Conservation (phyloP, 2,329 filamentous ascomycete genomes). For the Alternaria gansuensis region DNA sequence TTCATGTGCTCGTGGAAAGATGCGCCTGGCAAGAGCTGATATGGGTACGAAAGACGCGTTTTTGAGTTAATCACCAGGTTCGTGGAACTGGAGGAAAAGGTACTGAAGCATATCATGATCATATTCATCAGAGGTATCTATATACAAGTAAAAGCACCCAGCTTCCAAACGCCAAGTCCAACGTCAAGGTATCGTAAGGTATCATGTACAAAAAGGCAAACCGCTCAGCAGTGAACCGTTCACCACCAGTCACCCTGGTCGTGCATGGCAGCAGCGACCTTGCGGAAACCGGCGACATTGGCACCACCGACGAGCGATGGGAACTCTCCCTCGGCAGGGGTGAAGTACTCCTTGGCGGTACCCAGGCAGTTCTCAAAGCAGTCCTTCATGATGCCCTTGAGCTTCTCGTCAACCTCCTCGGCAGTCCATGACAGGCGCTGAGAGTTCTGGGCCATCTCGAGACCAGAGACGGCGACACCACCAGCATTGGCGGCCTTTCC, state of each 20-base stretch:
- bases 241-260: conserved; percentile 94
- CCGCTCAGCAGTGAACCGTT: conserved; percentile 25
- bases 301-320: conserved; percentile 90
- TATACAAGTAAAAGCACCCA: conserved; percentile 25
- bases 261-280: conserved; percentile 93
- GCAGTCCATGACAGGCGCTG: conserved; percentile 82
- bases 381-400: conserved; percentile 93
- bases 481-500: conserved; percentile 97
- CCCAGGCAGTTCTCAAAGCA: conserved; percentile 89
- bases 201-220: conserved; percentile 36
- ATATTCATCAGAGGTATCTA: conserved; percentile 35
- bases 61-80: neutral
- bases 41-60: neutral
- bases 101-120: conserved; percentile 8
- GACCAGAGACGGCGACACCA: conserved; percentile 94
- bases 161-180: conserved; percentile 31
- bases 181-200: conserved; percentile 35
- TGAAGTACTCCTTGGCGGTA: conserved; percentile 89
- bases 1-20: neutral
- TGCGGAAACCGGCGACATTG: conserved; percentile 98
- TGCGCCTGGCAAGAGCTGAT: neutral
- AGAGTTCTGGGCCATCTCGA: conserved; percentile 99
- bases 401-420: conserved; percentile 89
- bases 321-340: conserved; percentile 79
- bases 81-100: neutral